Evolutionary conservation across 2,329 filamentous ascomycete genomes (phyloP), one percentile per base, ranked within the genome.

Genomic region (Pseudogymnoascus sp.): DNA sequence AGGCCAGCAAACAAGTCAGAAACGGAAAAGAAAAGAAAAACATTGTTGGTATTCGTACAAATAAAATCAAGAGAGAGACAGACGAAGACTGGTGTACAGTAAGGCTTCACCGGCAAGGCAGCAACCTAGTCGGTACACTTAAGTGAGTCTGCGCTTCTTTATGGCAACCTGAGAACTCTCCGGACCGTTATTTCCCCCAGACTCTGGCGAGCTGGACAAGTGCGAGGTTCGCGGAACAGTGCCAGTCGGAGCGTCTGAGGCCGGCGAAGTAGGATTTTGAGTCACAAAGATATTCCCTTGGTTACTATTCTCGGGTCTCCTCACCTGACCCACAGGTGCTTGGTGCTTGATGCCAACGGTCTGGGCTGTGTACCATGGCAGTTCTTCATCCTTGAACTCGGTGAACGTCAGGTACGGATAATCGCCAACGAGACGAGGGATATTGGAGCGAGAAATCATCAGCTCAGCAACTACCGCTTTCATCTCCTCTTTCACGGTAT

Each of bases 401-500:
- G 79, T 82, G 70, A 84, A 86, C 10, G 83, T 85, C 68, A 87
- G 68, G 73, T 86, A 86, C 13, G 52, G 45, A 2, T 34, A 37
- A 2, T 23, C 55, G n/a, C 33, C 57, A 4, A 7, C 7, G 5
- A 28, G n/a, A 3, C 23, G n/a, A 19, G 26, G n/a, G 45, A 52
- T 52, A 5, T 52, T 52, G 5, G 45, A 19, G 9, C 23, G 45
- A 1, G 65, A 63, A 8, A 58, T 15, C 13, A 67, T 57, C 2
- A 68, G 37, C 12, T 63, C 62, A 10, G 52, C 37, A 15, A 67
- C 64, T 7, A 66, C 39, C 3, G 57, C 37, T 48, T 58, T 63
- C 10, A 64, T 21, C 12, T 65, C 63, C 1, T 61, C 45, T 61
- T 67, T 67, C 8, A 65, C 56, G 1, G 28, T 7, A 5, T 63